Evolutionary conservation across 129 eudicot genomes (phyloP), one percentile per base, ranked within the genome.

Genomic region (Scalesia atractyloides): DNA sequence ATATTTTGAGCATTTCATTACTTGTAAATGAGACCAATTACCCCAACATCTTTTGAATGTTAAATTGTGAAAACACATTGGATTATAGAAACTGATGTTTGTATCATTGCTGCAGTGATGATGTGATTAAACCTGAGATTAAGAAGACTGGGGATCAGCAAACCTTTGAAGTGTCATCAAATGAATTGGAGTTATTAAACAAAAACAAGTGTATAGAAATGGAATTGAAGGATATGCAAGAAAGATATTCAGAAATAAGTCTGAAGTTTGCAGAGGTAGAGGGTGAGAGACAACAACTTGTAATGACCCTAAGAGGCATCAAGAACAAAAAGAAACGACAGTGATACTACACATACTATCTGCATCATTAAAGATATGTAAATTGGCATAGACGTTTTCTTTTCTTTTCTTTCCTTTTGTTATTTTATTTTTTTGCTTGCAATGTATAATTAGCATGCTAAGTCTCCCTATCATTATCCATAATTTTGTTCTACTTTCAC

Each of bases 231-330:
- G 96, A 94, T 59, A 90, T 94, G 97, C 98, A 94, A 79, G 96
- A 83, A 80, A 84, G 97, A 71, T 94, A 94, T 75, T 94, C 99
- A 52, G 99, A 94, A 65, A 90, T 90, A 81, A 94, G 99, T 76
- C 89, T 94, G 39, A 94, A 86, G 73, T 94, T 94, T 83, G 99
- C 99, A 18, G 99, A 94, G 83, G 99, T 94, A 52, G 99, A 94
- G 54, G 97, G 97, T 14, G 97, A 94, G 81, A 76, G 99, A 44
- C 99, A 94, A 77, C 86, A 86, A 64, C 97, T 94, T 15, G 89
- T 88, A 15, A 94, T 94, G 97, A 75, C 72, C 24, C 52, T 94
- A 7, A 86, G 99, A 24, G 88, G 81, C 73, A 73, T 86, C 20
- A 88, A 88, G 80, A 90, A 90, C 49, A 71, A 90, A 4, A 90